These are phyloP conservation scores for Pyrus communis DNA, from an alignment of 306 rosid genomes.

Conservation along the genomic window DNA sequence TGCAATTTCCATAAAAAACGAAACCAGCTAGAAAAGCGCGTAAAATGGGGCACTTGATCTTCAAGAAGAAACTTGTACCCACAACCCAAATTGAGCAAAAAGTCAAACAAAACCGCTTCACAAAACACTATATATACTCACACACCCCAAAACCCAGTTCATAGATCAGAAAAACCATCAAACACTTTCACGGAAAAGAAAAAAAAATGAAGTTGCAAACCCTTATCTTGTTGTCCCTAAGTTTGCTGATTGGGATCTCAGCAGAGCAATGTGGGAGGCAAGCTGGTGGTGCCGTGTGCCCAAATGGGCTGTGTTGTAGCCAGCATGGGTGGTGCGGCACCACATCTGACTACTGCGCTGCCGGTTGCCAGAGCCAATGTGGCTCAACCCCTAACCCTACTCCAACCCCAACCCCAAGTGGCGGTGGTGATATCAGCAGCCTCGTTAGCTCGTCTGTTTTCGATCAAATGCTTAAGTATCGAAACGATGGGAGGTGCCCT, in stretches of 20 bases:
- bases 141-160: not conserved
- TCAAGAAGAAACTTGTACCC: not conserved
- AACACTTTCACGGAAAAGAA: not conserved
- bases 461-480: conserved; percentile 37
- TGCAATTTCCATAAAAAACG: not conserved
- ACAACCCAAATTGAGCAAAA: not conserved
- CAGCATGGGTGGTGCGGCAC: conserved; percentile 21
- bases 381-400: conserved; percentile 1
- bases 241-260: not conserved
- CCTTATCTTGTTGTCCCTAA: not conserved
- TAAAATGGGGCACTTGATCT: not conserved
- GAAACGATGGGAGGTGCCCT: conserved; percentile 25
- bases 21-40: not conserved
- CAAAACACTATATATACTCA: not conserved
- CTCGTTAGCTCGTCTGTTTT: conserved; percentile 28
- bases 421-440: conserved; percentile 3
- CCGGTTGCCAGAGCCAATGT: conserved; percentile 16
- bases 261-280: conserved; percentile 24
- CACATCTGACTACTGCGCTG: not conserved
- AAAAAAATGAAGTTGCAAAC: not conserved
- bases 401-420: not conserved
- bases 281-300: conserved; percentile 11
- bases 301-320: conserved; percentile 16
- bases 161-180: not conserved
- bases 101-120: not conserved